Evolutionary conservation across 1,284 basidiomycete species (phyloP).

Genomic region (Afroboletus lepidellus): DNA sequence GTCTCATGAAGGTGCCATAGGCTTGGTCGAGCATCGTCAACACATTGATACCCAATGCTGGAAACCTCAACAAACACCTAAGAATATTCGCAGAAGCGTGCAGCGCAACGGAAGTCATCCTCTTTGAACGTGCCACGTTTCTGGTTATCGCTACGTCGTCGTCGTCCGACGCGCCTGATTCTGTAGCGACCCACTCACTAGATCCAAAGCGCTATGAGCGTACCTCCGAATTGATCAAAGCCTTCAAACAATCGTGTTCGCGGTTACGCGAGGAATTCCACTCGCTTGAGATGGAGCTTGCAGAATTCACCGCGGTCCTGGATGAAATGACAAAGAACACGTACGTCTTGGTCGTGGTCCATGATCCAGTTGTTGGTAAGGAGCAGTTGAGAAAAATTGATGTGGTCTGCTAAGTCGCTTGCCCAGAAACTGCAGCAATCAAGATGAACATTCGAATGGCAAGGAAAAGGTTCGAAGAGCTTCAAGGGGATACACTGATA

Average conservation of each 20-base stretch:
- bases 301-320: conserved; percentile 88
- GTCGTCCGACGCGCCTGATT: conserved; percentile 32
- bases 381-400: neutral
- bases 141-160: conserved; percentile 87
- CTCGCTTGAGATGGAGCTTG: conserved; percentile 76
- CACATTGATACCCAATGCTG: conserved; percentile 92
- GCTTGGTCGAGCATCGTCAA: conserved; percentile 99
- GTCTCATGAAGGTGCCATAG: conserved; percentile 41
- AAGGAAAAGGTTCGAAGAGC: conserved; percentile 78
- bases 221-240: conserved; percentile 93
- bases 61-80: conserved; percentile 85
- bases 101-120: conserved; percentile 88
- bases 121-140: conserved; percentile 97
- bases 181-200: conserved; percentile 46
- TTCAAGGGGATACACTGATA: conserved; percentile 59
- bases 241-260: conserved; percentile 89
- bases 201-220: conserved; percentile 90
- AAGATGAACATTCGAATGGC: conserved; percentile 83
- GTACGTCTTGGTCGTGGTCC: conserved; percentile 87
- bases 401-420: neutral
- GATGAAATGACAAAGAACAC: conserved; percentile 95
- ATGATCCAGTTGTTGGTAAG: conserved; percentile 84
- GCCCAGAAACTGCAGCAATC: conserved; percentile 76
- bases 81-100: conserved; percentile 83
- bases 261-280: conserved; percentile 81